Evolutionary conservation across 495 filamentous ascomycete species (phyloP).

Genomic region (Aspergillus bertholletiae): DNA sequence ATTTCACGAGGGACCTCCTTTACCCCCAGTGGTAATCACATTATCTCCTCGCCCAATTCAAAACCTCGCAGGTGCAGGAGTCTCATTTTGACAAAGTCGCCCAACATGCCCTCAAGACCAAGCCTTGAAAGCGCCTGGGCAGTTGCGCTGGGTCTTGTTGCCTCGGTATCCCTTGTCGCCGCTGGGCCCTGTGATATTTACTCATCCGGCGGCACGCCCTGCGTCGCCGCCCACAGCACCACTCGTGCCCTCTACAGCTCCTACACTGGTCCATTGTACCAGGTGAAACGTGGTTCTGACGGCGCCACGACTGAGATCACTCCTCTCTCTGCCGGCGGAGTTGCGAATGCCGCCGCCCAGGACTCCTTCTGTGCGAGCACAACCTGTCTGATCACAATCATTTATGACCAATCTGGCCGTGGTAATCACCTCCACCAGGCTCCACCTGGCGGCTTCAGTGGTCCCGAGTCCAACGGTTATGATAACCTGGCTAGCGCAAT

Average conservation of each 20-base stretch:
- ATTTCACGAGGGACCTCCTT: no score
- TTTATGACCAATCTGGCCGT: slow-evolving; percentile 57
- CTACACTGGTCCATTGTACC: slow-evolving; percentile 51
- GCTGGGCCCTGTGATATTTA: slow-evolving; percentile 58
- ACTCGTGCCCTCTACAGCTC: slow-evolving; percentile 54
- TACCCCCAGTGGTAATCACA: no score
- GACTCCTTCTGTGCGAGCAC: slow-evolving; percentile 54
- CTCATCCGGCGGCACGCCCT: slow-evolving; percentile 47
- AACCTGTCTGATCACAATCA: slow-evolving; percentile 55
- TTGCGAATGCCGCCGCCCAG: slow-evolving; percentile 54
- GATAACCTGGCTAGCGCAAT: slow-evolving; percentile 53
- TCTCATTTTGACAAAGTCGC: no score
- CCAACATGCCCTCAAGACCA: slow-evolving; percentile 34
- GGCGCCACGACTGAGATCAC: slow-evolving; percentile 40
- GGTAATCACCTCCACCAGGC: slow-evolving; percentile 57
- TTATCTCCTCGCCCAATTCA: no score
- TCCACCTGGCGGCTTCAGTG: slow-evolving; percentile 48
- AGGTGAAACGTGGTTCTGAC: slow-evolving; percentile 52
- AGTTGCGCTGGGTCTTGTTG: slow-evolving; percentile 37
- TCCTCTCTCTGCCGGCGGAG: slow-evolving; percentile 48
- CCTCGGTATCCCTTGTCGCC: slow-evolving; percentile 36
- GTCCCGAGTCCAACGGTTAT: slow-evolving; percentile 49
- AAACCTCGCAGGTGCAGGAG: no score
- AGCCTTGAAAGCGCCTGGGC: slow-evolving; percentile 28
- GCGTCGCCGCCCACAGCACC: slow-evolving; percentile 57